Conservation (phyloP, 1,139 yeast genomes). For the Chernovozyma aurita region DNA sequence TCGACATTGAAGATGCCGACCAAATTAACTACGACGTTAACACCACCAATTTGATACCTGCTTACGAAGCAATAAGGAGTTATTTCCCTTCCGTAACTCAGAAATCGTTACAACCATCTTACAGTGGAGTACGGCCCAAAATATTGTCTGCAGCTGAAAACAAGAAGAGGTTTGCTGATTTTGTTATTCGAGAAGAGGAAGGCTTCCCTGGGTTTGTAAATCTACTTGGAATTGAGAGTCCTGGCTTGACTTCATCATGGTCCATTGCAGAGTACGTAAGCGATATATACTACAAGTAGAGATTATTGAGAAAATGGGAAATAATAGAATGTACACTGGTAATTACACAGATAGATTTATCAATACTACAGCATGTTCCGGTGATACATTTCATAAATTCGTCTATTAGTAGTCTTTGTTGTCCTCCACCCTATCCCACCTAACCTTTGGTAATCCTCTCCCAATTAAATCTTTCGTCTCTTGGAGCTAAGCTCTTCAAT, state of each 20-base stretch:
- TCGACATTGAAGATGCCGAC: slow-evolving; percentile 34
- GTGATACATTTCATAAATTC: no score
- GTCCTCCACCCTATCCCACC: no score
- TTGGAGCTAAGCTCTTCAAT: slow-evolving; percentile 12
- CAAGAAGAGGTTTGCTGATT: slow-evolving; percentile 56
- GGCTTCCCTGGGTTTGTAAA: slow-evolving; percentile 79
- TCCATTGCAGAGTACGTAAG: slow-evolving; percentile 76
- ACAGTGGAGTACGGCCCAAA: slow-evolving; percentile 84
- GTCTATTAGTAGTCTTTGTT: no score
- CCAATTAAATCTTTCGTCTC: slow-evolving; percentile 13
- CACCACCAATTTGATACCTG: slow-evolving; percentile 45
- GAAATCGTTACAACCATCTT: slow-evolving; percentile 57
- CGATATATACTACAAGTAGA: slow-evolving; percentile 26
- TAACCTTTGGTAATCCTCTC: no score
- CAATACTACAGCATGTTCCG: no score
- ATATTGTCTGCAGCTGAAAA: slow-evolving; percentile 42
- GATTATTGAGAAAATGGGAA: no score
- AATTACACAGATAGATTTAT: no score
- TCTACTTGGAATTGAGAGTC: slow-evolving; percentile 81
- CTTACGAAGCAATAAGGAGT: slow-evolving; percentile 52
- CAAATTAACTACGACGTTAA: slow-evolving; percentile 48
- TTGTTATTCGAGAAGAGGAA: slow-evolving; percentile 58
- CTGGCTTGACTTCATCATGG: slow-evolving; percentile 79
- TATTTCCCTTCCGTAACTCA: slow-evolving; percentile 59
- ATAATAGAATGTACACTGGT: no score